These are phyloP conservation scores for Trichocladium antarcticum DNA, from an alignment of 495 filamentous ascomycete genomes.

Conservation along the genomic window DNA sequence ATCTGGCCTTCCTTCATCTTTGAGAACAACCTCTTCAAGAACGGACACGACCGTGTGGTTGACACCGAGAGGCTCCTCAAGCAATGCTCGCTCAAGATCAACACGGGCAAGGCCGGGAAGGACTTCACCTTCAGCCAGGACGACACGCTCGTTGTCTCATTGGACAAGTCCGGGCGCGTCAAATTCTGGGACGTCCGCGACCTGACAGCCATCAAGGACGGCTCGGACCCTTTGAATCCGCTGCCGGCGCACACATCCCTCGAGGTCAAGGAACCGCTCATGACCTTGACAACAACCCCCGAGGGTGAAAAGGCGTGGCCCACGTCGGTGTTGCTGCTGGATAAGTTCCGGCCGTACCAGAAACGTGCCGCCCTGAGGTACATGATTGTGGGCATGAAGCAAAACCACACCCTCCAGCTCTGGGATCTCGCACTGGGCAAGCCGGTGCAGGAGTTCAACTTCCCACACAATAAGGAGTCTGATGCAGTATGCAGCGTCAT, in stretches of 20 bases:
- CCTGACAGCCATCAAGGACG: slow-evolving; percentile 48
- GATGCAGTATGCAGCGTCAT: slow-evolving; percentile 94
- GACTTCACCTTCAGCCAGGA: slow-evolving; percentile 97
- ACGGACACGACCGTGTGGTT: slow-evolving; percentile 59
- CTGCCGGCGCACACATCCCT: slow-evolving; percentile 43
- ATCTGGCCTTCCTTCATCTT: slow-evolving; percentile 71
- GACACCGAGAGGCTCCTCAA: slow-evolving; percentile 77
- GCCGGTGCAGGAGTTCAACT: slow-evolving; percentile 90
- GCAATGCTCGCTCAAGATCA: slow-evolving; percentile 79
- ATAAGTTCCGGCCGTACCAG: slow-evolving; percentile 83
- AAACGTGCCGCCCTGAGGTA: slow-evolving; percentile 81
- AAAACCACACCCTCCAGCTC: slow-evolving; percentile 96
- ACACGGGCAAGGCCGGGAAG: slow-evolving; percentile 94
- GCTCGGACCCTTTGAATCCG: slow-evolving; percentile 41
- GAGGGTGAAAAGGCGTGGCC: slow-evolving; percentile 85
- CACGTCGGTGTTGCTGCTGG: slow-evolving; percentile 87
- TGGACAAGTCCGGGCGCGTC: slow-evolving; percentile 89
- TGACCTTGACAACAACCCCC: slow-evolving; percentile 66
- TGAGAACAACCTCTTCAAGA: slow-evolving; percentile 55
- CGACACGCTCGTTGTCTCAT: slow-evolving; percentile 83
- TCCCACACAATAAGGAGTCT: slow-evolving; percentile 92
- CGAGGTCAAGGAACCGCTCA: slow-evolving; percentile 66
- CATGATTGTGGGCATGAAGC: slow-evolving; percentile 94
- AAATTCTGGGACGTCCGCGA: slow-evolving; percentile 95
- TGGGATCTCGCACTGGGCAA: slow-evolving; percentile 96